A percentile compares a stretch with the other conserved stretches of the same genome.
Conservation (phyloP, 202 grass and related monocot genomes). For the Zizania palustris region DNA sequence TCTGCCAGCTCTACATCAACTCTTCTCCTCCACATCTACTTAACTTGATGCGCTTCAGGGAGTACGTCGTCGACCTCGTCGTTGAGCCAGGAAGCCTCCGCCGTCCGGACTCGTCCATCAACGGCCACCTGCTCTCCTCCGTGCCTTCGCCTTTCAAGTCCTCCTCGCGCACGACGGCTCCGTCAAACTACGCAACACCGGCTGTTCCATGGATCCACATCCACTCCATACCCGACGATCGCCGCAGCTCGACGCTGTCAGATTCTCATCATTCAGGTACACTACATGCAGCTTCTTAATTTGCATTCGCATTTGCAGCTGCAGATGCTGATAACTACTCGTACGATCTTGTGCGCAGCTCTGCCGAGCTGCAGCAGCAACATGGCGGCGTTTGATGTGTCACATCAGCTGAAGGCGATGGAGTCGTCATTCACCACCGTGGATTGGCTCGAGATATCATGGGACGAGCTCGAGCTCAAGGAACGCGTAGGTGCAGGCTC, state of each 20-base stretch:
- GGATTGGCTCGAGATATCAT: slow-evolving; percentile 95
- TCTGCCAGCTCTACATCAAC: no score
- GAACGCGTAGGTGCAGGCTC: slow-evolving; percentile 91
- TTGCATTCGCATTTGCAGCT: no score
- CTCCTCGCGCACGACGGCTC: slow-evolving; percentile 46
- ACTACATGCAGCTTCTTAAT: neutral
- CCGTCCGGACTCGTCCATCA: slow-evolving; percentile 87
- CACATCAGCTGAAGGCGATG: slow-evolving; percentile 46
- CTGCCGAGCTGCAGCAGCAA: no score
- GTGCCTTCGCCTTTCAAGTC: slow-evolving; percentile 82
- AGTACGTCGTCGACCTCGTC: slow-evolving; percentile 84
- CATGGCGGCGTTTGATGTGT: slow-evolving; percentile 44
- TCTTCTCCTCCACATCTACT: no score
- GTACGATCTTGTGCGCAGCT: neutral
- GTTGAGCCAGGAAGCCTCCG: slow-evolving; percentile 65
- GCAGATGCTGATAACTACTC: neutral
- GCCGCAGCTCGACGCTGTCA: slow-evolving; percentile 35
- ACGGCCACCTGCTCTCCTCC: slow-evolving; percentile 64
- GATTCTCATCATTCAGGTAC: slow-evolving; percentile 47
- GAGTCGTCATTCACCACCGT: slow-evolving; percentile 58
- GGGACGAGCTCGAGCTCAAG: slow-evolving; percentile 90
- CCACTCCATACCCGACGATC: slow-evolving; percentile 28
- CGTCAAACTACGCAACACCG: slow-evolving; percentile 43
- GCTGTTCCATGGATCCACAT: slow-evolving; percentile 48
- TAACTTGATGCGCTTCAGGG: slow-evolving; percentile 44